Conservation (phyloP, 2,329 filamentous ascomycete species). For the Corinectria fuckeliana region DNA sequence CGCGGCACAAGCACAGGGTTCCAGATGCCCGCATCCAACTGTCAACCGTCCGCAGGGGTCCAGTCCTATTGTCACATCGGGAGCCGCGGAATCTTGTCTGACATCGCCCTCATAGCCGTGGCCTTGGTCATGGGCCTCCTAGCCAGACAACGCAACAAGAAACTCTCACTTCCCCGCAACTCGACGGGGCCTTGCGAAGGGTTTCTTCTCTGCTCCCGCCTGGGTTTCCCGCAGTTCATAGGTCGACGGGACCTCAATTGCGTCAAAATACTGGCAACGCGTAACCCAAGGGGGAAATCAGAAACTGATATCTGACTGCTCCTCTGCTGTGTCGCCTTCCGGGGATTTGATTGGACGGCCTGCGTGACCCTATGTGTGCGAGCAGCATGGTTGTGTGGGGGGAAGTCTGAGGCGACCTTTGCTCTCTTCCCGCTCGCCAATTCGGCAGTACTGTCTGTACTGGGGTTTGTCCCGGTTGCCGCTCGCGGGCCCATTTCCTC, state of each 20-base stretch:
- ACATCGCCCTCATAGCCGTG: not conserved
- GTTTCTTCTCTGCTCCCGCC: not conserved
- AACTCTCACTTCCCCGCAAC: conserved; percentile 31
- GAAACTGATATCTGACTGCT: conserved; percentile 38
- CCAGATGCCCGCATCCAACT: not conserved
- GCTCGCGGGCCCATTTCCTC: conserved; percentile 1
- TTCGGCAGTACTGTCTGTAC: not conserved
- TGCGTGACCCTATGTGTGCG: not conserved
- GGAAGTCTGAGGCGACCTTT: not conserved
- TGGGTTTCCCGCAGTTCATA: conserved; percentile 2
- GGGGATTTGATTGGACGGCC: conserved; percentile 23
- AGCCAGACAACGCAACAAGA: not conserved
- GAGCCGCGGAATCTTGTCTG: not conserved
- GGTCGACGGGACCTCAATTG: conserved; percentile 9
- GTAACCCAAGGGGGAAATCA: conserved; percentile 22
- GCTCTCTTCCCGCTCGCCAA: not conserved
- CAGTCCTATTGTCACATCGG: not conserved
- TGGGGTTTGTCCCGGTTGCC: not conserved
- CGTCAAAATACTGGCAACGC: conserved; percentile 21
- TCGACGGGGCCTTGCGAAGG: conserved; percentile 3
- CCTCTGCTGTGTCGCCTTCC: conserved; percentile 13
- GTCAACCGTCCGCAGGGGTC: not conserved
- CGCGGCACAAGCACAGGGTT: not conserved
- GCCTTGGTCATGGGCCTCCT: not conserved
- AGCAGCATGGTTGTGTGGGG: conserved; percentile 27